Percentiles rank a stretch among this genome's conserved stretches.
Evolutionary conservation across 2,329 filamentous ascomycete species (phyloP).

Genomic region (Talaromyces pinophilus): DNA sequence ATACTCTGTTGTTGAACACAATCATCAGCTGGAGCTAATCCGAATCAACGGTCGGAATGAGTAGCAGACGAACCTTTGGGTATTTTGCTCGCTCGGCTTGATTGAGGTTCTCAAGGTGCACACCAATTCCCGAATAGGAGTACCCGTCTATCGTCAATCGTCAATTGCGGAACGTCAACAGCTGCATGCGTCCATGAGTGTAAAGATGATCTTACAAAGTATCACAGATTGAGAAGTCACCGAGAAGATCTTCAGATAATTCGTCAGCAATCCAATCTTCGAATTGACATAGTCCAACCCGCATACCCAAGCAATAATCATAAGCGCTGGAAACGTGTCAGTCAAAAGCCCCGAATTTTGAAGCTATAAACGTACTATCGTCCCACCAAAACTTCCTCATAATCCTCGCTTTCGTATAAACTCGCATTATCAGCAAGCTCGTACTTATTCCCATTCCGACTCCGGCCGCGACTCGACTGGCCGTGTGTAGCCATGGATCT

Average conservation of each 20-base stretch:
- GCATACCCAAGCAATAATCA: slow-evolving; percentile 21
- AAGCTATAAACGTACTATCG: slow-evolving; percentile 20
- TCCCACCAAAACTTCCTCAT: slow-evolving; percentile 28
- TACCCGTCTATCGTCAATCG: neutral
- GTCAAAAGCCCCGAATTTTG: neutral
- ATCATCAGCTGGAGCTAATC: neutral
- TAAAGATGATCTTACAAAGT: slow-evolving; percentile 4
- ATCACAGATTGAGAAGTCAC: slow-evolving; percentile 2
- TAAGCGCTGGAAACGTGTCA: neutral
- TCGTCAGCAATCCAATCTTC: neutral
- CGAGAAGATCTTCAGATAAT: neutral
- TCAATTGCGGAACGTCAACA: neutral
- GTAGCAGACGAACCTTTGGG: neutral
- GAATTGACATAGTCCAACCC: neutral
- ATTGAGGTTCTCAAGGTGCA: slow-evolving; percentile 5
- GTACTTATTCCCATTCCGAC: slow-evolving; percentile 3
- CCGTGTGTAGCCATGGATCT: slow-evolving; percentile 8
- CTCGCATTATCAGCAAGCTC: slow-evolving; percentile 11
- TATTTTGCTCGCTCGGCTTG: neutral
- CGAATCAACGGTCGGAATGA: too few species aligned
- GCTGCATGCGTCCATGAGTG: too few species aligned
- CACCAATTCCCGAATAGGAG: neutral
- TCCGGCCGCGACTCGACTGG: neutral
- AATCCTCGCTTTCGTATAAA: slow-evolving; percentile 24
- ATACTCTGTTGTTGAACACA: neutral